Evolutionary conservation across 805 yeast species (phyloP), one percentile per base, ranked within the genome.

Genomic region (Teunomyces cretensis): DNA sequence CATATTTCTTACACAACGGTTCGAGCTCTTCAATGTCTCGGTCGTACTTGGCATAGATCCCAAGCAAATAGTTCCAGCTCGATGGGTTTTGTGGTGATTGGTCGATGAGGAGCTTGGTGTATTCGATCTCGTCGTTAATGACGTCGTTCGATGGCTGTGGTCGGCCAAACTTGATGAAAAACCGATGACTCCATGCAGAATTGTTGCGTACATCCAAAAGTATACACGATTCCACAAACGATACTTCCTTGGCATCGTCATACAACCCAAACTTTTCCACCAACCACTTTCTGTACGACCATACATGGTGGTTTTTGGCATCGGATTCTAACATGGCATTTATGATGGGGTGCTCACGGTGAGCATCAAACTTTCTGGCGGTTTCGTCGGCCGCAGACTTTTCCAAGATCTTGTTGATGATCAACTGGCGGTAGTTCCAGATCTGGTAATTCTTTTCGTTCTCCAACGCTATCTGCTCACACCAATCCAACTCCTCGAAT

Each of bases 381-480:
- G 39, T 24, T 15, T 3, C 48, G 46, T 32, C 65, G 57, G 46
- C 4, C 48, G 24, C 28, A 50, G 46, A 41, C 48, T 43, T 38
- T 16, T 43, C 46, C 41, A 61, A n/a, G 30, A 70, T 61, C 44
- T 52, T 39, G 33, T 73, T 73, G 44, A 86, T 66, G 7, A 92
- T 60, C 28, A 81, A 68, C 57, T 86, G 91, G 45, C 97, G 78
- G 59, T 92, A 91, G 55, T 91, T 88, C 97, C 98, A 94, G n/a
- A 92, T 85, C 64, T 94, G 99, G 66, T 94, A 94, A 69, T 91
- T 92, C 63, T 94, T 94, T 33, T 91, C 86, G 61, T 86, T 85
- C 9, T 77, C 82, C 40, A 86, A 58, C 0, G 96, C 91, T 30
- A 88, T 68, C 28, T 72, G 72, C 55, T 88, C 94, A 50, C 89